phyloP scores from a whole-genome alignment of 2,329 filamentous ascomycete genomes.

The Sclerotinia glacialis region DNA sequence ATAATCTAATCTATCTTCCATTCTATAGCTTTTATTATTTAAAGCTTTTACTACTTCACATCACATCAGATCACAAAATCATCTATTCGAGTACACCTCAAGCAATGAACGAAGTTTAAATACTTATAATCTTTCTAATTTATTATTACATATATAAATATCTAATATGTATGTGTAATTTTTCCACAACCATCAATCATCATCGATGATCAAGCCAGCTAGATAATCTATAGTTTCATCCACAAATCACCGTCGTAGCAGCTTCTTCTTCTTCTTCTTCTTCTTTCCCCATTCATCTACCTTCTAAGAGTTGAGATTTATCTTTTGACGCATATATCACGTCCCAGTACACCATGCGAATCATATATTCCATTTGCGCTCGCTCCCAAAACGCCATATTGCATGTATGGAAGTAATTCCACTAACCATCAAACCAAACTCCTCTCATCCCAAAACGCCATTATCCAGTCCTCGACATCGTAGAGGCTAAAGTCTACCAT shows the following conservation, averaged over 20 bases:
- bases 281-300: too few relatives aligned
- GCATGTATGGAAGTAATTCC: not conserved
- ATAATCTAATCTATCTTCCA: too few relatives aligned
- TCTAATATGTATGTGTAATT: not conserved
- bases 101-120: too few relatives aligned
- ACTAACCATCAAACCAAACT: not conserved
- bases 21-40: too few relatives aligned
- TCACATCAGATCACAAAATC: not conserved
- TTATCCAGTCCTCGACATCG: conserved; percentile 33
- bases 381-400: conserved; percentile 3
- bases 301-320: conserved; percentile 20
- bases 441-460: conserved; percentile 12
- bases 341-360: not conserved
- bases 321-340: conserved; percentile 10
- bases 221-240: not conserved
- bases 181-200: not conserved
- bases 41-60: too few relatives aligned
- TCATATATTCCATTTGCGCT: not conserved
- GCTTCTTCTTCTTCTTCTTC: not conserved
- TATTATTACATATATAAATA: not conserved
- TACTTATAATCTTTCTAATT: not conserved
- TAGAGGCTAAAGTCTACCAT: conserved; percentile 33
- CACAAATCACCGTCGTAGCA: not conserved
- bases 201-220: not conserved
- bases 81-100: not conserved